Conservation (phyloP, 148 eudicot genomes). For the Silene uniflora region DNA sequence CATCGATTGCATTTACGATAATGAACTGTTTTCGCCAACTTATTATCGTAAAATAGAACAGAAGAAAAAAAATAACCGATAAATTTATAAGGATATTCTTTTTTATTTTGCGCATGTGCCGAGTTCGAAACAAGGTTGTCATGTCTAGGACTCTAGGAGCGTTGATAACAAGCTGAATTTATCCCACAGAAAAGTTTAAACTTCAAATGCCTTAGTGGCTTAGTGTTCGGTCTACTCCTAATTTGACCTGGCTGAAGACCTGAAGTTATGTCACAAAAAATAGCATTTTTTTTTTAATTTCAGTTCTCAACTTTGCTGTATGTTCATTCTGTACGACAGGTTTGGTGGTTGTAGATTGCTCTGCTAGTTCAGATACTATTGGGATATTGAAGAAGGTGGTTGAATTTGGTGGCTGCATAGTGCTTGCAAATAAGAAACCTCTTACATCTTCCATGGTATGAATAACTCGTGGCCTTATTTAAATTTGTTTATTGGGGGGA, state of each 20-base stretch:
- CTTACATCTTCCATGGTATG: slow-evolving; percentile 79
- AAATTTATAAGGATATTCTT: too few relatives aligned
- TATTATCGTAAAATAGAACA: too few relatives aligned
- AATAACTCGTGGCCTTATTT: not conserved
- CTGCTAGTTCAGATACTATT: slow-evolving; percentile 87
- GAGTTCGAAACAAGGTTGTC: not conserved
- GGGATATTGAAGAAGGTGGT: slow-evolving; percentile 48
- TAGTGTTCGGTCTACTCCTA: not conserved
- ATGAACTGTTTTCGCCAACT: too few relatives aligned
- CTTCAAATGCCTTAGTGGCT: not conserved
- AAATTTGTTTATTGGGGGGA: not conserved
- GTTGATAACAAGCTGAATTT: not conserved
- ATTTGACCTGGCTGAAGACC: not conserved
- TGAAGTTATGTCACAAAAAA: not conserved
- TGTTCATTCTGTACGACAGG: slow-evolving; percentile 43
- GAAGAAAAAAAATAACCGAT: too few relatives aligned
- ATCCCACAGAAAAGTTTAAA: not conserved
- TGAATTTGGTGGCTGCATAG: slow-evolving; percentile 66
- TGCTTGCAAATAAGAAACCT: slow-evolving; percentile 95
- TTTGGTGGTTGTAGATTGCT: slow-evolving; percentile 75
- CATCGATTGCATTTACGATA: too few relatives aligned
- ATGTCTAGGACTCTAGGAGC: not conserved
- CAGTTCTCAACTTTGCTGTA: not conserved
- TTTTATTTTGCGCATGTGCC: too few relatives aligned
- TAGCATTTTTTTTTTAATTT: not conserved